Evolutionary conservation across 257 asterid species (phyloP).

Genomic region (Eucommia ulmoides): DNA sequence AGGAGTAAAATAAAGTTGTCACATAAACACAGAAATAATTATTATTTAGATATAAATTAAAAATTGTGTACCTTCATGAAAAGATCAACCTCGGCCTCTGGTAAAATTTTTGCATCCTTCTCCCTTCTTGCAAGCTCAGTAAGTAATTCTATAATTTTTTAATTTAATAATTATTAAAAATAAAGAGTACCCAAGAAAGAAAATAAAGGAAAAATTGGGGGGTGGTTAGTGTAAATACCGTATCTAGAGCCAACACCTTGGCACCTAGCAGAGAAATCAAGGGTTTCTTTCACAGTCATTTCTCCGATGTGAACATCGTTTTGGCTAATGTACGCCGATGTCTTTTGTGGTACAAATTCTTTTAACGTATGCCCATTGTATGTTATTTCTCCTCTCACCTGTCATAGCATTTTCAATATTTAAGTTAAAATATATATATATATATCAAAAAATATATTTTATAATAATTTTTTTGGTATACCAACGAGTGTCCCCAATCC

Average conservation of each 20-base stretch:
- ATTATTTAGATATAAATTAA: background rate
- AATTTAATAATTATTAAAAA: background rate
- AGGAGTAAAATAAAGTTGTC: too few relatives aligned
- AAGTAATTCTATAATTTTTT: conserved; percentile 25
- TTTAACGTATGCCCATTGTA: conserved; percentile 65
- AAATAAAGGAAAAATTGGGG: background rate
- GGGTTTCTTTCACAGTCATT: conserved; percentile 92
- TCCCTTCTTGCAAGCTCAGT: conserved; percentile 50
- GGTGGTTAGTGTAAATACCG: conserved; percentile 25
- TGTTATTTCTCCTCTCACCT: conserved; percentile 63
- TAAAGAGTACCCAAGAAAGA: background rate
- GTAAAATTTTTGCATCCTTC: conserved; percentile 36
- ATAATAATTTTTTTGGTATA: too few relatives aligned
- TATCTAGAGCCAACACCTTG: conserved; percentile 86
- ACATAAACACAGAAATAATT: background rate
- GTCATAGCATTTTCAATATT: too few relatives aligned
- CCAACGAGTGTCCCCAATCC: too few relatives aligned
- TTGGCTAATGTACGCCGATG: conserved; percentile 96
- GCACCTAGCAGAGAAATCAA: conserved; percentile 88
- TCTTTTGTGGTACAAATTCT: conserved; percentile 78
- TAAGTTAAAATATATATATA: too few relatives aligned
- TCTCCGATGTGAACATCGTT: conserved; percentile 88
- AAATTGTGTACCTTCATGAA: conserved; percentile 36
- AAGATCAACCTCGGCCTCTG: conserved; percentile 48
- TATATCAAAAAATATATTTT: too few relatives aligned